Conservation (phyloP, 352 stramenopile genomes). For the Pythium insidiosum region DNA sequence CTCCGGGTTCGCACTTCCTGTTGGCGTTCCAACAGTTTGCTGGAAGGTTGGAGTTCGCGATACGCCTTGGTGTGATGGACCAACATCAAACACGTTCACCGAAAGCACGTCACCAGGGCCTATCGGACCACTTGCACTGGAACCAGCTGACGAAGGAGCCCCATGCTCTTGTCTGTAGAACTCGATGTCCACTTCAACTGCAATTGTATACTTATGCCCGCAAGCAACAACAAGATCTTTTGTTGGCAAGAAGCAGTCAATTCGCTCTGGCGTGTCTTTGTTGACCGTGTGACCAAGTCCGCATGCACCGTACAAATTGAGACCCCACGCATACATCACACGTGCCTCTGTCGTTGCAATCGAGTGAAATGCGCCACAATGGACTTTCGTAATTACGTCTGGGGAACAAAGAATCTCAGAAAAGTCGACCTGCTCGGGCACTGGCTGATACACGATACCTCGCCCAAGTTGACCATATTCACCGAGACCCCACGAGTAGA, state of each 20-base stretch:
- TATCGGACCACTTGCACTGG: neutral
- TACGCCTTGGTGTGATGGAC: too few relatives aligned
- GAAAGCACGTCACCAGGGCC: neutral
- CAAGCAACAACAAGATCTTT: slow-evolving; percentile 54
- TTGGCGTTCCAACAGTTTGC: neutral
- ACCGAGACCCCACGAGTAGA: slow-evolving; percentile 86
- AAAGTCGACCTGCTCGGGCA: slow-evolving; percentile 59
- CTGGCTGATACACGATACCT: slow-evolving; percentile 73
- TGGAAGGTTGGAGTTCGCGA: neutral
- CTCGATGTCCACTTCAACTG: slow-evolving; percentile 33
- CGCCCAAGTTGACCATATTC: slow-evolving; percentile 89
- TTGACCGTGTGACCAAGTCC: slow-evolving; percentile 73
- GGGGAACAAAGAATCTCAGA: slow-evolving; percentile 28
- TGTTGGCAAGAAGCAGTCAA: slow-evolving; percentile 61
- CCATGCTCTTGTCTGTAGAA: neutral
- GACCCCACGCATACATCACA: slow-evolving; percentile 71
- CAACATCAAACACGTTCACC: slow-evolving; percentile 5
- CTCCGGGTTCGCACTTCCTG: slow-evolving; percentile 3
- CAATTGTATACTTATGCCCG: slow-evolving; percentile 79
- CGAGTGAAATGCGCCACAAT: slow-evolving; percentile 80
- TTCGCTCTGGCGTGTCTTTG: slow-evolving; percentile 66
- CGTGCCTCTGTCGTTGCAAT: slow-evolving; percentile 46
- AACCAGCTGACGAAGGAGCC: neutral
- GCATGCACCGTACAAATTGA: slow-evolving; percentile 77
- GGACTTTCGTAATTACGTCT: slow-evolving; percentile 42